phyloP scores from a whole-genome alignment of 257 asterid species.

The Thymus mandschuricus region DNA sequence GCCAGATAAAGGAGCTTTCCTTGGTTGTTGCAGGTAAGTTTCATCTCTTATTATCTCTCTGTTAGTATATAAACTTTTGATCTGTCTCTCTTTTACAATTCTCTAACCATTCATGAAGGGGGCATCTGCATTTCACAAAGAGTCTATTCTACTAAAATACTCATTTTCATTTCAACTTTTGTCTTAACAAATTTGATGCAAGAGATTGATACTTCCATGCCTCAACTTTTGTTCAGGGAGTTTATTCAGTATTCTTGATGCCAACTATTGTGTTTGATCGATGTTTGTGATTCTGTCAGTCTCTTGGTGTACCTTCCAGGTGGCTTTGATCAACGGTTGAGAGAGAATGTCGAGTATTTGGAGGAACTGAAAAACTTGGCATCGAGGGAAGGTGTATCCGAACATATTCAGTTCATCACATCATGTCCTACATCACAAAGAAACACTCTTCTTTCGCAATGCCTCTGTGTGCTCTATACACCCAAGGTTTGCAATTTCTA shows the following conservation, averaged over 20 bases:
- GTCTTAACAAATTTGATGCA: not conserved
- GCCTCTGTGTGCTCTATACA: conserved; percentile 84
- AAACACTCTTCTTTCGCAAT: conserved; percentile 70
- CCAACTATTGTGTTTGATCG: not conserved
- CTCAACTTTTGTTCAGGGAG: not conserved
- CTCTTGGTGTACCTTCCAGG: conserved; percentile 45
- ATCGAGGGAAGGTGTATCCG: conserved; percentile 64
- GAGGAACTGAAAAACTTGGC: conserved; percentile 80
- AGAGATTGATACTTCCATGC: not conserved
- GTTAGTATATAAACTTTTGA: conserved; percentile 7
- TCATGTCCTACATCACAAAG: conserved; percentile 90
- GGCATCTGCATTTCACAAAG: not conserved
- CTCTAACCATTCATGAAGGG: too few species aligned
- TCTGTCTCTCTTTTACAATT: not conserved
- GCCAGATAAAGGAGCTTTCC: conserved; percentile 50
- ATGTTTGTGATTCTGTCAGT: not conserved
- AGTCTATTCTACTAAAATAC: not conserved
- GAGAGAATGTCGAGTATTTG: conserved; percentile 88
- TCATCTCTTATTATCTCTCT: conserved; percentile 15
- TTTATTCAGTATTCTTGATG: not conserved
- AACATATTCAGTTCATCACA: conserved; percentile 66
- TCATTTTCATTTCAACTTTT: not conserved
- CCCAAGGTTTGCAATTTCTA: conserved; percentile 59
- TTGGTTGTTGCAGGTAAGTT: conserved; percentile 74
- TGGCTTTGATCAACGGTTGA: conserved; percentile 84